Evolutionary conservation across 208 protist genomes (phyloP), one percentile per base, ranked within the genome.

Genomic region (Novymonas esmeraldas): DNA sequence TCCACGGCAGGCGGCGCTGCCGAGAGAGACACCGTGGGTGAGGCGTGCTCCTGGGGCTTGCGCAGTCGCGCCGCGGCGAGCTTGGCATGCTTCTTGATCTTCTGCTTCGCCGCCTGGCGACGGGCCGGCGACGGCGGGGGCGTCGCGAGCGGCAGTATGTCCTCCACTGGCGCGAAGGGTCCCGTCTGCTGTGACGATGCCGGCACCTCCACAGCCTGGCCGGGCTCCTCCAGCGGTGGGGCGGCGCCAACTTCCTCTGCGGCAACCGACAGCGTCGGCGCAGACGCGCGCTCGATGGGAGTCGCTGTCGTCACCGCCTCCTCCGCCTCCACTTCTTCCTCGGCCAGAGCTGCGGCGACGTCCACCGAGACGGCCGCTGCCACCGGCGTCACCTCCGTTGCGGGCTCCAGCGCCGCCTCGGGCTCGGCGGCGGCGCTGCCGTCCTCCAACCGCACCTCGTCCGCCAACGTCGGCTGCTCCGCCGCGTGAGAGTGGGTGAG

Each of bases 61-160:
- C 16, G 36, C 9, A 62, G 56, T 18, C 79, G 78, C 33, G 41
- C 58, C 50, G 64, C 73, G 0, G 66, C 79, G 22, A 79, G 64
- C 68, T 79, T 82, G 13, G 69, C 71, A 31, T 85, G 79, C 24
- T 73, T 67, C 42, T 84, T 73, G 59, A 89, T 64, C 46, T 69
- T 77, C 59, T 73, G 70, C 72, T 82, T 85, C 13, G 74, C 70
- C 9, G 70, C 63, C 22, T 74, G 68, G 44, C 34, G 48, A 34
- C 66, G 52, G 29, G 60, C 60, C 6, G 57, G 42, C 29, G 60
- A 52, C 36, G 44, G 55, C 2, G 64, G 63, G 4, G 66, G 41
- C 13, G 24, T 11, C 1, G 36, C 28, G 24, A 2, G 10, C 42
- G 34, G n/a, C 33, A 44, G 52, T 4, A n/a, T 39, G 28, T 20